Percentiles rank a stretch among this genome's conserved stretches.
phyloP scores from a whole-genome alignment of 192 early-diverging fungal species.

The Linnemannia elongata region DNA sequence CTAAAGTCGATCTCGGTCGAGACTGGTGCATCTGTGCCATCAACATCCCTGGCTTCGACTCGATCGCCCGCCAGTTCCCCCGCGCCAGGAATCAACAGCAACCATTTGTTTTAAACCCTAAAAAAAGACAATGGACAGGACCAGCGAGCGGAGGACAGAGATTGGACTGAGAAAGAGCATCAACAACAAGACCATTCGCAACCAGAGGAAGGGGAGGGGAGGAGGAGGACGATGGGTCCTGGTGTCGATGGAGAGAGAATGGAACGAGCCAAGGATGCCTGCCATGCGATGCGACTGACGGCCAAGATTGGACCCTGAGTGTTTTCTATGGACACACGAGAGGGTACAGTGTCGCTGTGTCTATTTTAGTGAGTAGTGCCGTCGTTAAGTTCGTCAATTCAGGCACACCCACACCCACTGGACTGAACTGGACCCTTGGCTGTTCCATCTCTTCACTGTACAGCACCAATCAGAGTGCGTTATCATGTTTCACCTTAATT shows the following conservation, averaged over 20 bases:
- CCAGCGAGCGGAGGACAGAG: not conserved
- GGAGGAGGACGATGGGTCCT: no score
- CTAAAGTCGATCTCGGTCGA: constrained; percentile 10
- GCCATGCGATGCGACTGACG: no score
- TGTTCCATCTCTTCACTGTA: not conserved
- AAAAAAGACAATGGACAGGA: not conserved
- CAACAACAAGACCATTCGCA: no score
- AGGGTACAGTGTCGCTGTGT: not conserved
- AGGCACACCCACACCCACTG: constrained; percentile 1
- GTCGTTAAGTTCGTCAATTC: not conserved
- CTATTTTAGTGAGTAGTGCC: not conserved
- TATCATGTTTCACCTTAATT: constrained; percentile 10
- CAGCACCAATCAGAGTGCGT: not conserved
- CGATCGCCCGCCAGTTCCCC: constrained; percentile 24
- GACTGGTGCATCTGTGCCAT: not conserved
- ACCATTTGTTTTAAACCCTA: constrained; percentile 18
- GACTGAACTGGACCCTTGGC: not conserved
- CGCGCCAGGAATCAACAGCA: constrained; percentile 30
- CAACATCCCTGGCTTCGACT: not conserved
- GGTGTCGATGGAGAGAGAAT: no score
- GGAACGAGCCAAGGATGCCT: no score
- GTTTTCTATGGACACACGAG: not conserved
- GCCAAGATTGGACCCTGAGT: no score
- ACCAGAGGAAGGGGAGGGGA: not conserved
- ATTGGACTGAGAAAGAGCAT: not conserved